Base-by-base conservation (phyloP, 331 rosid genomes). In the Quercus lobata region DNA sequence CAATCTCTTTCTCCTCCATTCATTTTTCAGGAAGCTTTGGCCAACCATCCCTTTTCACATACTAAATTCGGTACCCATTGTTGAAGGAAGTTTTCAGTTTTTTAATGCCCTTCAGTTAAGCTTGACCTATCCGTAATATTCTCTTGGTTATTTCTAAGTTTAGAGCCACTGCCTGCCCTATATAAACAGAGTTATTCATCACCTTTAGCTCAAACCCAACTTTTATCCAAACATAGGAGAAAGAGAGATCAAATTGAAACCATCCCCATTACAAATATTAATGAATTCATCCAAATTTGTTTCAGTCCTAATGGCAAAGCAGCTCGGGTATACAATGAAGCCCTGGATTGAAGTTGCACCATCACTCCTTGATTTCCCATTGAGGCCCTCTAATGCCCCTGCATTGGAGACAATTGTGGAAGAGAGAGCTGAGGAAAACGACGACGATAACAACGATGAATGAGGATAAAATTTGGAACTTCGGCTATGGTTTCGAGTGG, bases 261-360 rank as follows among this genome's bases (percentile, higher is more conserved):
- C 52, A 63, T 32, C 80, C 11, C 54, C 30, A 1, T 49, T 3
- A 11, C 44, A 18, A 49, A 44, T 41, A 61, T 55, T 16, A 5
- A 5, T 11, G 19, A 55, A 7, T 35, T 52, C 19, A n/a, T 71
- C 14, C 17, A 69, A 72, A 65, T 41, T 41, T 41, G 46, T 41
- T 41, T 41, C 46, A 41, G 46, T 19, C 2, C 5, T 57, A 70
- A 90, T 90, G 92, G 86, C 83, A 1, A 73, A 41, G 57, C 86
- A 84, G 68, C 21, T 55, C 1, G 76, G 77, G 73, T 77, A 27
- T 16, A 19, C 21, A 63, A 81, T 74, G 90, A 85, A 57, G 78
- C 84, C 89, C 1, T 86, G 89, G 92, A 75, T 84, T 3, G 90
- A 88, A 81, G 89, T 90, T 52, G 92, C 84, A 24, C 94, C 92